Percentiles rank a stretch among this genome's conserved stretches.
phyloP scores from a whole-genome alignment of 768 basidiomycete species.

The Russula brevipes region DNA sequence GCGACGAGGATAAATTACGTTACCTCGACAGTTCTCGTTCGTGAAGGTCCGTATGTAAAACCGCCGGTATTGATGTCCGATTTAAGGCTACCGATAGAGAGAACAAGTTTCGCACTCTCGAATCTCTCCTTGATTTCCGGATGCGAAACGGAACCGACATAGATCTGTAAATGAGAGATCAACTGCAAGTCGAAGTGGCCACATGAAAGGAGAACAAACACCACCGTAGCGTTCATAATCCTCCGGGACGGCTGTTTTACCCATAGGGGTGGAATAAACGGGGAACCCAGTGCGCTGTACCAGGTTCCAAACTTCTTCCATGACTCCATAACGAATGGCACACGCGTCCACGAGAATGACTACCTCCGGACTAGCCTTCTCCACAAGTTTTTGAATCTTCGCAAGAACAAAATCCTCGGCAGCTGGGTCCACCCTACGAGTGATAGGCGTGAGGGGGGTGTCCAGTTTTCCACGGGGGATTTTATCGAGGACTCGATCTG shows the following conservation, averaged over 20 bases:
- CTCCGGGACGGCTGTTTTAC: slow-evolving; percentile 73
- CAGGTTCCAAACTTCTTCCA: slow-evolving; percentile 58
- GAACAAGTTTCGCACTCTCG: slow-evolving; percentile 67
- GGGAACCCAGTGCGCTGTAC: slow-evolving; percentile 61
- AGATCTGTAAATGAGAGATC: slow-evolving; percentile 45
- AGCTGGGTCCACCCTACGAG: slow-evolving; percentile 49
- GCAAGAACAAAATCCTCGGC: slow-evolving; percentile 67
- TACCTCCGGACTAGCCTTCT: slow-evolving; percentile 55
- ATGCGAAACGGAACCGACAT: slow-evolving; percentile 65
- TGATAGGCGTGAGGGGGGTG: slow-evolving; percentile 48
- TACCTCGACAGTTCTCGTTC: slow-evolving; percentile 59
- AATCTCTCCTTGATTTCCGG: slow-evolving; percentile 65
- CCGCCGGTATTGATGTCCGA: slow-evolving; percentile 88
- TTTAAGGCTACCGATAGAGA: slow-evolving; percentile 66
- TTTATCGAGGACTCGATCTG: slow-evolving; percentile 66
- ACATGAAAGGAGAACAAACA: slow-evolving; percentile 40
- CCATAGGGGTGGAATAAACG: slow-evolving; percentile 75
- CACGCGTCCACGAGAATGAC: slow-evolving; percentile 82
- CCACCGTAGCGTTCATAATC: slow-evolving; percentile 71
- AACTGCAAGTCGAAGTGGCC: neutral
- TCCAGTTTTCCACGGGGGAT: slow-evolving; percentile 61
- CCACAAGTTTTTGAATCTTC: slow-evolving; percentile 61
- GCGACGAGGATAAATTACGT: neutral
- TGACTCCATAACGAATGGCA: slow-evolving; percentile 63
- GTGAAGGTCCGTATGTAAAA: slow-evolving; percentile 70